phyloP scores from a whole-genome alignment of 352 stramenopile species.

The Phytophthora sp. region DNA sequence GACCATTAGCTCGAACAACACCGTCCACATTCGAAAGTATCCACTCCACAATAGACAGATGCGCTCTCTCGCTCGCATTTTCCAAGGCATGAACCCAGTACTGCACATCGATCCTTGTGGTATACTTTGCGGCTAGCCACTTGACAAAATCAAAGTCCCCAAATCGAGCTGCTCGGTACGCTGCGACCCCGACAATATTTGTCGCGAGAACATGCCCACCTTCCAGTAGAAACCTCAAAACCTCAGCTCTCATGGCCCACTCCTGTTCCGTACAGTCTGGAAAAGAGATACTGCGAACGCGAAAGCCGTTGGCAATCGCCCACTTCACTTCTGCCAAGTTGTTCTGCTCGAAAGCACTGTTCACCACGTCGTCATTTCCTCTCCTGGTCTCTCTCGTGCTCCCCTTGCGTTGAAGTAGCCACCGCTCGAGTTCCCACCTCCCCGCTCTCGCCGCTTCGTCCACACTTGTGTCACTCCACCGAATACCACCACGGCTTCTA shows the following conservation, averaged over 20 bases:
- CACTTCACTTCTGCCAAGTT: neutral
- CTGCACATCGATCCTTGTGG: neutral
- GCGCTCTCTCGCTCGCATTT: neutral
- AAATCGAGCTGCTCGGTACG: slow-evolving; percentile 4
- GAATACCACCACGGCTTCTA: neutral
- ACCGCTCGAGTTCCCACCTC: slow-evolving; percentile 7
- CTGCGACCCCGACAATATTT: slow-evolving; percentile 1
- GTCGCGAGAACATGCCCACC: neutral
- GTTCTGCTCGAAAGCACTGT: slow-evolving; percentile 12
- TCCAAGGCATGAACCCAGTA: neutral
- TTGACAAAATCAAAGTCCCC: slow-evolving; percentile 14
- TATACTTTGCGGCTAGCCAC: neutral
- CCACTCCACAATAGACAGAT: slow-evolving; percentile 11
- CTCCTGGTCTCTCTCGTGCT: neutral
- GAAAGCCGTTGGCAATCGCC: neutral
- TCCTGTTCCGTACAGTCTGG: neutral
- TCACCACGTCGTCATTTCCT: neutral
- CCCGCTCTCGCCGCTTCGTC: neutral
- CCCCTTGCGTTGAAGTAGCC: neutral
- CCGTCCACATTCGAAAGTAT: slow-evolving; percentile 1
- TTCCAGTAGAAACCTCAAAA: slow-evolving; percentile 10
- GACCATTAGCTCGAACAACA: slow-evolving; percentile 2
- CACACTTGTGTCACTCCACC: neutral
- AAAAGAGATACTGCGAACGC: neutral
- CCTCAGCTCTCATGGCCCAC: neutral